These are phyloP conservation scores for Penicillium roqueforti DNA, from an alignment of 495 filamentous ascomycete genomes.

Conservation along the genomic window DNA sequence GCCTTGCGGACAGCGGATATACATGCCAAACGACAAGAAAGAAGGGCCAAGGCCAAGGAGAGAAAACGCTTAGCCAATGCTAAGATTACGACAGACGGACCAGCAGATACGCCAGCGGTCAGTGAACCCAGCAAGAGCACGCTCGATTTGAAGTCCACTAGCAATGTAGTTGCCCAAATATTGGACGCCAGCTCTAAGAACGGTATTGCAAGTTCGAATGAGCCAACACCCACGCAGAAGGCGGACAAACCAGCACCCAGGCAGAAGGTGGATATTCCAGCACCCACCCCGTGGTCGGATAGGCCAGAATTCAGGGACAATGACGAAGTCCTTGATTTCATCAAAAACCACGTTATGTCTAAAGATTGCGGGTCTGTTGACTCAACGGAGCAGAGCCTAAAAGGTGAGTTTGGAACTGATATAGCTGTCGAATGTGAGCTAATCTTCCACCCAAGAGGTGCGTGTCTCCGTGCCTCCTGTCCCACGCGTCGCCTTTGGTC, in stretches of 20 bases:
- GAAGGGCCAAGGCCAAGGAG: background rate
- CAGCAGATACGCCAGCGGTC: background rate
- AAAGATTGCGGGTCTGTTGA: slow-evolving; percentile 18
- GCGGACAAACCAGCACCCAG: no score
- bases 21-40: no score
- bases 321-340: background rate
- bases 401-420: slow-evolving; percentile 17
- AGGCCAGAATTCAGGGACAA: no score
- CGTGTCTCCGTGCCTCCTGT: slow-evolving; percentile 55
- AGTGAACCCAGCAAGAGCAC: background rate
- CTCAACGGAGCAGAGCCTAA: slow-evolving; percentile 9
- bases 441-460: slow-evolving; percentile 40
- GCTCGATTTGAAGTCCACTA: background rate
- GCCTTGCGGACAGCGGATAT: background rate
- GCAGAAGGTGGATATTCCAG: no score
- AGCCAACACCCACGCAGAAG: no score
- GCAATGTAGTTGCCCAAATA: background rate
- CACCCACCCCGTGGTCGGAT: no score
- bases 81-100: background rate
- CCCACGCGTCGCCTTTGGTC: slow-evolving; percentile 67
- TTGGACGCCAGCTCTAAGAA: background rate
- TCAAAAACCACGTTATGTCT: slow-evolving; percentile 7
- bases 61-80: background rate
- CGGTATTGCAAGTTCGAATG: no score
- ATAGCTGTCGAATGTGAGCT: background rate